These are phyloP conservation scores for Camellia japonica DNA, from an alignment of 148 eudicot species.

Conservation along the genomic window DNA sequence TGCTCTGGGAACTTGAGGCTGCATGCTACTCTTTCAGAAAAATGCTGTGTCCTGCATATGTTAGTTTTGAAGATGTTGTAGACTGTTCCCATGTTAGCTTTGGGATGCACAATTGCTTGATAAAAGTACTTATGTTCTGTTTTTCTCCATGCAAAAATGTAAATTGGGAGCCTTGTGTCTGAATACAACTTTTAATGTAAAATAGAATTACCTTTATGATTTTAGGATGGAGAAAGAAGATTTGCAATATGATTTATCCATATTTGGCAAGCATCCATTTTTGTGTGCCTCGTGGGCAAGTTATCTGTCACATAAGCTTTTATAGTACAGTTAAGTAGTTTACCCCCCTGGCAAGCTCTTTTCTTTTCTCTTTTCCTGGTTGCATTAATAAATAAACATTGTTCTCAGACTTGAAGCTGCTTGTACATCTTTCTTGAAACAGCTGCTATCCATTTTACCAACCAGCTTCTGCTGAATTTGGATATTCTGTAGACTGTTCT, in stretches of 20 bases:
- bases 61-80: not conserved
- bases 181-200: too few relatives aligned
- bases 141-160: not conserved
- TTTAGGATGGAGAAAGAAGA: not conserved
- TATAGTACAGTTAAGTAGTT: not conserved
- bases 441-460: not conserved
- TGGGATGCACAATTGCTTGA: not conserved
- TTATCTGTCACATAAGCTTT: not conserved
- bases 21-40: not conserved
- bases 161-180: too few relatives aligned
- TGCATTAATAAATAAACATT: not conserved
- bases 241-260: not conserved
- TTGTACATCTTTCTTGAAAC: not conserved
- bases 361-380: conserved; percentile 2
- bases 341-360: not conserved
- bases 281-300: not conserved
- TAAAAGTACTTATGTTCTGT: not conserved
- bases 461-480: not conserved
- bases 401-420: not conserved
- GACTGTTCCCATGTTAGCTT: not conserved
- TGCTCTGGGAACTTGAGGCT: conserved; percentile 4
- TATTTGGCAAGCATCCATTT: not conserved
- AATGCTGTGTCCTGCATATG: not conserved
- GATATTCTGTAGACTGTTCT: not conserved
- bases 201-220: not conserved